phyloP scores from a whole-genome alignment of 495 filamentous ascomycete genomes.

The Lepidopterella palustris region DNA sequence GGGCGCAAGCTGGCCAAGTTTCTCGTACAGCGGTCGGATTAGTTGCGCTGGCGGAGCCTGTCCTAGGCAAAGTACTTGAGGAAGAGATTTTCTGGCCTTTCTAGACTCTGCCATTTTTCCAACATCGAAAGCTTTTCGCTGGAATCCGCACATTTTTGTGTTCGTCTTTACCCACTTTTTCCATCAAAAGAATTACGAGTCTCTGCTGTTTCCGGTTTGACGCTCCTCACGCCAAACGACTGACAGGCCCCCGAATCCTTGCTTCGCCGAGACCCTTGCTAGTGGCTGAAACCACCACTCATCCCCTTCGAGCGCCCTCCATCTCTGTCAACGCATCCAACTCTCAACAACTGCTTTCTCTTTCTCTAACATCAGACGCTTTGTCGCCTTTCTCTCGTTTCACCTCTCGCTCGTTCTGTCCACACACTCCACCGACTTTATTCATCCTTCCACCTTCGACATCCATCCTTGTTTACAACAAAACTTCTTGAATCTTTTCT shows the following conservation, averaged over 20 bases:
- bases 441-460: not conserved
- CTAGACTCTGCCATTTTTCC: not conserved
- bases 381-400: slow-evolving; percentile 3
- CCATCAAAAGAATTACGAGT: not conserved
- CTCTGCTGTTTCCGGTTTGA: not conserved
- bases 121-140: not conserved
- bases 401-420: not conserved
- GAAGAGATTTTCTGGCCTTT: slow-evolving; percentile 2
- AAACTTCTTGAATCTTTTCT: not conserved
- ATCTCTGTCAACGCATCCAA: not conserved
- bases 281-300: not conserved
- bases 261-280: not conserved
- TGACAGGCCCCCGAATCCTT: not conserved
- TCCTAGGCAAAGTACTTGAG: not conserved
- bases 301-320: not conserved
- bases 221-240: not conserved
- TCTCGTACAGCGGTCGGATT: not conserved
- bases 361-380: not conserved
- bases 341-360: not conserved
- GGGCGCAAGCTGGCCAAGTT: not conserved
- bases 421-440: not conserved
- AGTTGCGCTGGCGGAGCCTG: not conserved
- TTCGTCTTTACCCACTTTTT: not conserved
- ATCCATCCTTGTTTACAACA: not conserved
- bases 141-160: not conserved